phyloP scores from a whole-genome alignment of 345 rosid genomes.

The Linum trigynum region DNA sequence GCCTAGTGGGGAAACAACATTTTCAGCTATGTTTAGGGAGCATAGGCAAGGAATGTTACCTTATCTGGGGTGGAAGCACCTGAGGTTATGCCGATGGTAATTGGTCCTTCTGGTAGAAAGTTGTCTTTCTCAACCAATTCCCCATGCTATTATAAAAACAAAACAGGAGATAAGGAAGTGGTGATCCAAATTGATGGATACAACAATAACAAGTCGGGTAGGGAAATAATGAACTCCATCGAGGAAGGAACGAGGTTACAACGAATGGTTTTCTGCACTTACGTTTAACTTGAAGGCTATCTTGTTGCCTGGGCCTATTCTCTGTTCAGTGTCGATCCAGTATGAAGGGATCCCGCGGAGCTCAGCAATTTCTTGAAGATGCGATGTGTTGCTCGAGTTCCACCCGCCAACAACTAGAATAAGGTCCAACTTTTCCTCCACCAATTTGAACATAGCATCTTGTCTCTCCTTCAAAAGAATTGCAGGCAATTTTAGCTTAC shows the following conservation, averaged over 20 bases:
- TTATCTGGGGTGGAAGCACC: conserved; percentile 99
- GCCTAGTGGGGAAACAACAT: neutral
- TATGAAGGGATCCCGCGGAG: conserved; percentile 79
- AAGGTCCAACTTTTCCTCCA: conserved; percentile 78
- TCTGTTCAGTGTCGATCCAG: conserved; percentile 79
- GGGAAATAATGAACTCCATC: neutral
- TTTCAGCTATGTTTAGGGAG: too few relatives aligned
- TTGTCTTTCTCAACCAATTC: conserved; percentile 88
- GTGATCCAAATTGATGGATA: too few relatives aligned
- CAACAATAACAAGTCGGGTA: too few relatives aligned
- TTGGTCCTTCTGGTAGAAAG: conserved; percentile 85
- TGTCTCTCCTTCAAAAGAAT: conserved; percentile 63
- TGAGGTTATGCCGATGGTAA: conserved; percentile 81
- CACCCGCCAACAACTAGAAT: conserved; percentile 92
- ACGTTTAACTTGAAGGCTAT: conserved; percentile 77
- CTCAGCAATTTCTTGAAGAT: conserved; percentile 95
- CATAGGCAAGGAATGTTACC: conserved; percentile 29
- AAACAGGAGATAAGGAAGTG: neutral
- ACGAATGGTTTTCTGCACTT: conserved; percentile 16
- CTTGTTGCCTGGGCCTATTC: conserved; percentile 90
- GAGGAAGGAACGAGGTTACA: neutral
- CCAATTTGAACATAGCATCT: conserved; percentile 90
- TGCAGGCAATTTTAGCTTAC: too few relatives aligned
- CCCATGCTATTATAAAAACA: conserved; percentile 45
- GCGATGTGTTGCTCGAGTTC: conserved; percentile 99